phyloP scores from a whole-genome alignment of 257 asterid species.

The Plantago major region DNA sequence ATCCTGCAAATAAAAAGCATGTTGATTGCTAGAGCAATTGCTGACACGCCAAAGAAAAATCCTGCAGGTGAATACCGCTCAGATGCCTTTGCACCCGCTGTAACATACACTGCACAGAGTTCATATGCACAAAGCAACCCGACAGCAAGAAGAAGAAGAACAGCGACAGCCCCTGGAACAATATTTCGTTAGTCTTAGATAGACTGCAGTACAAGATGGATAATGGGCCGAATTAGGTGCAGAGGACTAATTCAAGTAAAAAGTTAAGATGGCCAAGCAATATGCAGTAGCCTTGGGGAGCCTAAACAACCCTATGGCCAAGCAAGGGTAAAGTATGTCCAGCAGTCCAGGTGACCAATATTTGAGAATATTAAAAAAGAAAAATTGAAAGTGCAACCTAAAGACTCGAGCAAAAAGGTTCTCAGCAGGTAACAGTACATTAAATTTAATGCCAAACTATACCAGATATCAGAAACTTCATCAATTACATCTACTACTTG shows the following conservation, averaged over 20 bases:
- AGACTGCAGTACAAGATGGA: slow-evolving; percentile 11
- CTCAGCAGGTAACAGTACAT: too few species aligned
- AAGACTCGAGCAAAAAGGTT: background rate
- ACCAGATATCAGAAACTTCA: background rate
- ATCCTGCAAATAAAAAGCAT: slow-evolving; percentile 99
- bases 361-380: background rate
- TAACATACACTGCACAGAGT: slow-evolving; percentile 96
- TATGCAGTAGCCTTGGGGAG: background rate
- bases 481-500: background rate
- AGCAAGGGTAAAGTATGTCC: background rate
- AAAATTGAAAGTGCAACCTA: background rate
- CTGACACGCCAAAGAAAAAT: slow-evolving; percentile 98
- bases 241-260: slow-evolving; percentile 1
- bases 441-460: background rate
- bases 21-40: slow-evolving; percentile 93
- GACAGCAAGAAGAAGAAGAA: slow-evolving; percentile 92
- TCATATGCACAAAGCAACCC: slow-evolving; percentile 98
- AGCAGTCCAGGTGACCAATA: background rate
- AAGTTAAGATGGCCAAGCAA: background rate
- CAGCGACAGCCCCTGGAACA: slow-evolving; percentile 93
- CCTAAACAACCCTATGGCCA: background rate
- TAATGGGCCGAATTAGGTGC: background rate
- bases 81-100: slow-evolving; percentile 90
- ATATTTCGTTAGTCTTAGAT: slow-evolving; percentile 21
- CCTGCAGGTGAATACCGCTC: slow-evolving; percentile 98